A percentile compares a stretch with the other conserved stretches of the same genome.
Conservation (phyloP, 768 basidiomycete genomes). For the Candolleomyces aberdarensis region DNA sequence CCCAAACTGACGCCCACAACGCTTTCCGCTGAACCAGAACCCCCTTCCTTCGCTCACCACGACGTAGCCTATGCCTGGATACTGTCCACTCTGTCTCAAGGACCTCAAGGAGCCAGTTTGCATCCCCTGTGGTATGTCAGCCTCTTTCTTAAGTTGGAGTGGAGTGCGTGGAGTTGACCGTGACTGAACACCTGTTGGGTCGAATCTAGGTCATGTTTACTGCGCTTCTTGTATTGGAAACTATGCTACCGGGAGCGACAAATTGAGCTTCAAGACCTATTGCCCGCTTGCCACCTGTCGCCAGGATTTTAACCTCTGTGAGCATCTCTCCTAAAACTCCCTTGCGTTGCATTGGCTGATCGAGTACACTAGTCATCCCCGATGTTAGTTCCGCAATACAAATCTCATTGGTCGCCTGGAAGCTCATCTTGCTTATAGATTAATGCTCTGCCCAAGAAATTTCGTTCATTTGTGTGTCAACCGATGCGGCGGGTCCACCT, state of each 20-base stretch:
- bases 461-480: background rate
- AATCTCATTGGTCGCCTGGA: background rate
- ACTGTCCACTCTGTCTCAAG: background rate
- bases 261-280: background rate
- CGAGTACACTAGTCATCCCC: background rate
- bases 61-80: background rate
- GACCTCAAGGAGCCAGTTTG: background rate
- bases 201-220: background rate
- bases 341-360: background rate
- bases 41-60: no score
- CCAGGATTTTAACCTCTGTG: conserved; percentile 2
- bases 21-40: no score
- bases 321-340: background rate
- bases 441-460: background rate
- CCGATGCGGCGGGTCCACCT: background rate
- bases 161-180: background rate
- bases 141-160: background rate
- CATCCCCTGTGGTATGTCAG: background rate
- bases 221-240: background rate
- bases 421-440: background rate
- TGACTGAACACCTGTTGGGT: background rate
- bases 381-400: background rate
- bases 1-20: no score
- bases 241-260: background rate
- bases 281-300: background rate